Evolutionary conservation across 805 yeast genomes (phyloP).

Genomic region (Nakazawaea sp.): DNA sequence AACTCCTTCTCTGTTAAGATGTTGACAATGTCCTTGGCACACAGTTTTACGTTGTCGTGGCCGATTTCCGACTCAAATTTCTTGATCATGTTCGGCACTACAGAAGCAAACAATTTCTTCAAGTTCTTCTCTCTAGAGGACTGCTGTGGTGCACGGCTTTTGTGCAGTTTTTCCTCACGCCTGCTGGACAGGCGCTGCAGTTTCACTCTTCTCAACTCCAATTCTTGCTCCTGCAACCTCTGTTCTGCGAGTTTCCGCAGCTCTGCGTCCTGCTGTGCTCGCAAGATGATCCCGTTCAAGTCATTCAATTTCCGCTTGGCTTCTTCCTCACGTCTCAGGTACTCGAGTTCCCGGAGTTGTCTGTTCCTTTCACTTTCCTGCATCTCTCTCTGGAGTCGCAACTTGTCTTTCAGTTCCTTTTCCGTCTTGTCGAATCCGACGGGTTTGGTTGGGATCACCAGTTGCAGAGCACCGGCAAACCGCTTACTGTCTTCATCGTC

Average conservation of each 20-base stretch:
- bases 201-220: slow-evolving; percentile 13
- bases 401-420: slow-evolving; percentile 4
- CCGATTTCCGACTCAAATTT: slow-evolving; percentile 62
- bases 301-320: slow-evolving; percentile 3
- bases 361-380: slow-evolving; percentile 19
- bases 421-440: slow-evolving; percentile 1
- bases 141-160: not conserved
- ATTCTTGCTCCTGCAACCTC: slow-evolving; percentile 15
- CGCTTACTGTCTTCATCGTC: slow-evolving; percentile 1
- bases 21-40: slow-evolving; percentile 74
- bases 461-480: not conserved
- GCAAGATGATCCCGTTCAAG: slow-evolving; percentile 7
- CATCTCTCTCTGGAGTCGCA: slow-evolving; percentile 5
- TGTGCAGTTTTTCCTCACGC: slow-evolving; percentile 12
- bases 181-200: slow-evolving; percentile 23
- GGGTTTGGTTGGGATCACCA: slow-evolving; percentile 1
- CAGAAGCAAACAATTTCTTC: slow-evolving; percentile 52
- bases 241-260: slow-evolving; percentile 10
- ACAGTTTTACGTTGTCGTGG: slow-evolving; percentile 63
- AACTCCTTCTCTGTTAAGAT: slow-evolving; percentile 63
- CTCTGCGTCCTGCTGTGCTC: slow-evolving; percentile 9
- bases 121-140: slow-evolving; percentile 7
- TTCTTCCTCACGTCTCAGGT: slow-evolving; percentile 24
- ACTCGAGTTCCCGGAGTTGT: slow-evolving; percentile 28
- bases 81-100: slow-evolving; percentile 74